Conservation (phyloP, 345 rosid species). For the Populus ilicifolia region DNA sequence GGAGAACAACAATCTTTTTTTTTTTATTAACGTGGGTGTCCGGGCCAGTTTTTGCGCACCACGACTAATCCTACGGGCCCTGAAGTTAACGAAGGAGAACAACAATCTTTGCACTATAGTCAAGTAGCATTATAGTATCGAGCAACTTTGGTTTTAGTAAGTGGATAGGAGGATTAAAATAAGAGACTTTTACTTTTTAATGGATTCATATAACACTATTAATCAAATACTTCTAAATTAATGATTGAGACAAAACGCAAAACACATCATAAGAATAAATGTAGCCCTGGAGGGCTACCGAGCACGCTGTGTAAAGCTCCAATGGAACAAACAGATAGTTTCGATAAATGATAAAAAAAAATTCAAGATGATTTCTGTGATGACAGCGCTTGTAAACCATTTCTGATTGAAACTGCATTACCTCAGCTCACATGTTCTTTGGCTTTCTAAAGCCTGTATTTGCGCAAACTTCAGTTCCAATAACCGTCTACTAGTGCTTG, state of each 20-base stretch:
- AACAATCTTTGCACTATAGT: conserved; percentile 12
- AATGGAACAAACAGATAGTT: not conserved
- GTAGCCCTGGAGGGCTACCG: not conserved
- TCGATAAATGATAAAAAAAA: not conserved
- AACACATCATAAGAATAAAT: no score
- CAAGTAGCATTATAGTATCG: conserved; percentile 1
- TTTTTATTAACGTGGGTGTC: no score
- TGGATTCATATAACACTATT: no score
- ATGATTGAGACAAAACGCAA: no score
- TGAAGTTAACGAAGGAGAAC: no score
- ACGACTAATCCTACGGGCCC: no score
- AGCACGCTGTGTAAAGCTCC: no score
- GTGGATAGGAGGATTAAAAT: not conserved
- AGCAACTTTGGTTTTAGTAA: not conserved
- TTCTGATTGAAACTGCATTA: not conserved
- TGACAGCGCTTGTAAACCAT: not conserved
- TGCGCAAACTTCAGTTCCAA: not conserved
- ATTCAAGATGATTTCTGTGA: not conserved
- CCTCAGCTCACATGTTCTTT: not conserved
- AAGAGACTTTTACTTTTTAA: no score
- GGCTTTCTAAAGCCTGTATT: not conserved
- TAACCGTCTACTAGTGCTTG: not conserved
- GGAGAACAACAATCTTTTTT: conserved; percentile 14
- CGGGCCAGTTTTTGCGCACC: no score
- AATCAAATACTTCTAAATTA: no score